Conservation (phyloP, 306 rosid genomes). For the Spatholobus suberectus region DNA sequence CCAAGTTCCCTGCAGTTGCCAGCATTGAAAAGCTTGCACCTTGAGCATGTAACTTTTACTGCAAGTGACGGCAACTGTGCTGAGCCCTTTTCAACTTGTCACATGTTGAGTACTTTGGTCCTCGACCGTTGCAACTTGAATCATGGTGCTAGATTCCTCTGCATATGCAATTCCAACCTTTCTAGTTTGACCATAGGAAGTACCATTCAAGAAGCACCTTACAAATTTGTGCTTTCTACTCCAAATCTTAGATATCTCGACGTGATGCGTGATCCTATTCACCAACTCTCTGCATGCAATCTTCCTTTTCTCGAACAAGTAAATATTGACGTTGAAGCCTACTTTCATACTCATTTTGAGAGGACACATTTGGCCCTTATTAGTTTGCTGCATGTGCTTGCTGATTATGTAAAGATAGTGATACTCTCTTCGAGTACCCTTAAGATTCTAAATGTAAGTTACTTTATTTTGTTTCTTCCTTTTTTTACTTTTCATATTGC, state of each 20-base stretch:
- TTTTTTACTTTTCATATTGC: not conserved
- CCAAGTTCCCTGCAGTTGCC: slow-evolving; percentile 29
- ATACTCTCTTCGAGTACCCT: slow-evolving; percentile 37
- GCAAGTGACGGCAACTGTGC: slow-evolving; percentile 6
- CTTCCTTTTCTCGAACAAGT: slow-evolving; percentile 39
- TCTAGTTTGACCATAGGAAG: slow-evolving; percentile 27
- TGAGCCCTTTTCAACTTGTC: slow-evolving; percentile 40
- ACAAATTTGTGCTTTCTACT: slow-evolving; percentile 25
- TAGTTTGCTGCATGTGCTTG: slow-evolving; percentile 26
- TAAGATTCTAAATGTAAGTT: slow-evolving; percentile 40
- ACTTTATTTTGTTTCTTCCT: not conserved
- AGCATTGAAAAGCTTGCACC: slow-evolving; percentile 28
- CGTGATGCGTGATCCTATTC: slow-evolving; percentile 12
- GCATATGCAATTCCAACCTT: slow-evolving; percentile 34
- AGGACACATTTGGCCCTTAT: not conserved
- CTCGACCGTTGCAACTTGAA: slow-evolving; percentile 20
- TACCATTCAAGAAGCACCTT: slow-evolving; percentile 14
- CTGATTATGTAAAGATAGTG: slow-evolving; percentile 38
- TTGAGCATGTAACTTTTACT: slow-evolving; percentile 3
- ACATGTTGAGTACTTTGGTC: slow-evolving; percentile 22
- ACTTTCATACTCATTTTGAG: slow-evolving; percentile 8
- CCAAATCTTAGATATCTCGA: slow-evolving; percentile 34
- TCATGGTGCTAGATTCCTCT: not conserved
- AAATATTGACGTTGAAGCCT: slow-evolving; percentile 13
- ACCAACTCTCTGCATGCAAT: not conserved